Percentiles rank a stretch among this genome's conserved stretches.
These are phyloP conservation scores for Chalara sp. DNA, from an alignment of 2,329 filamentous ascomycete species.

Conservation along the genomic window DNA sequence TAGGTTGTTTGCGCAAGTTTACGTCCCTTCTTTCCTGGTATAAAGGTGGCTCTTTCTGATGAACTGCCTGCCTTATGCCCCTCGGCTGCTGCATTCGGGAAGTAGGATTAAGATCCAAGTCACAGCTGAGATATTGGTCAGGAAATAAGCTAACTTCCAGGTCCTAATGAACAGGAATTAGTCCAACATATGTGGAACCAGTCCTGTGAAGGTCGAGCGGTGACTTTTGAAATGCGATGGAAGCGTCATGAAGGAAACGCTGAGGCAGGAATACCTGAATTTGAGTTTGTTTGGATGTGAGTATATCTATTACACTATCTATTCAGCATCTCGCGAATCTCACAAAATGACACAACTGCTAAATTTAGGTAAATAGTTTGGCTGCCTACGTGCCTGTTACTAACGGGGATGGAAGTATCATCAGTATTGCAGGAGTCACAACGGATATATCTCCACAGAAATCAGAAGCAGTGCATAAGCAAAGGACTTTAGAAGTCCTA, in stretches of 20 bases:
- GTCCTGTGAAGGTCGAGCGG: neutral
- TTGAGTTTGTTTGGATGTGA: neutral
- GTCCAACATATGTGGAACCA: neutral
- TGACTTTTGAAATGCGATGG: neutral
- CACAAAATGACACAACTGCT: too few relatives aligned
- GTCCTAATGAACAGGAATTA: neutral
- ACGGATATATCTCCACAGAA: slow-evolving; percentile 23
- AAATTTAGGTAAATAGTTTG: neutral
- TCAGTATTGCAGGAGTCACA: neutral
- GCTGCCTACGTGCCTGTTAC: neutral
- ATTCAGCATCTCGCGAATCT: too few relatives aligned
- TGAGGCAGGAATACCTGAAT: neutral
- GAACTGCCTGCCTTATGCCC: too few relatives aligned
- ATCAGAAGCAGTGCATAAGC: slow-evolving; percentile 25
- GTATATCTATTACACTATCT: neutral
- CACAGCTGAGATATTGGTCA: too few relatives aligned
- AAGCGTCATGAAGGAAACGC: neutral
- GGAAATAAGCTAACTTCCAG: too few relatives aligned
- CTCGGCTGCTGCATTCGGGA: too few relatives aligned
- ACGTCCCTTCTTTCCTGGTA: too few relatives aligned
- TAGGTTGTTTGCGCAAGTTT: too few relatives aligned
- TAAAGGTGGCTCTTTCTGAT: too few relatives aligned
- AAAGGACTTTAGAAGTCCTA: slow-evolving; percentile 45
- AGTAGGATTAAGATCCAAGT: too few relatives aligned
- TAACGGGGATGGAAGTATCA: neutral